Evolutionary conservation across 148 eudicot species (phyloP).

Genomic region (Rhododendron williamsianum): DNA sequence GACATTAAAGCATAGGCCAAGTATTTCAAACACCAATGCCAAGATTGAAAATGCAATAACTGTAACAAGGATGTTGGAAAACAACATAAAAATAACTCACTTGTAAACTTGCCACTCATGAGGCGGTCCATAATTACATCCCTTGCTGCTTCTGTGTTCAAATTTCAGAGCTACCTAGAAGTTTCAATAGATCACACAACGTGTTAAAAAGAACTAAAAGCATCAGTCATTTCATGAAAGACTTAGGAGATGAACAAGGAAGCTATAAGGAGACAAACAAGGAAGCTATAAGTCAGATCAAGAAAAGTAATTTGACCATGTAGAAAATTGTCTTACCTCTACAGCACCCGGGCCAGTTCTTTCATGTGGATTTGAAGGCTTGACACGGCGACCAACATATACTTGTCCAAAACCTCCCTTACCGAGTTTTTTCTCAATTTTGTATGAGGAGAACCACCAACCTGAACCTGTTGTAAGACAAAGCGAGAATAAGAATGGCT

Average conservation of each 20-base stretch:
- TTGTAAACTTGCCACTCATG: constrained; percentile 95
- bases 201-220: background rate
- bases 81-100: constrained; percentile 35
- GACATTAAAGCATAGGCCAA: constrained; percentile 4
- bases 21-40: background rate
- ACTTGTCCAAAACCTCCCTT: constrained; percentile 98
- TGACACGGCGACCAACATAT: constrained; percentile 68
- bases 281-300: no score
- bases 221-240: background rate
- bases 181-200: background rate
- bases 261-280: no score
- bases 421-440: constrained; percentile 65
- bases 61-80: background rate
- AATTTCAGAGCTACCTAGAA: constrained; percentile 79
- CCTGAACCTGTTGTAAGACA: constrained; percentile 52
- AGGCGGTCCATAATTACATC: constrained; percentile 91
- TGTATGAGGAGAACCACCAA: constrained; percentile 74
- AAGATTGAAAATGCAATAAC: background rate
- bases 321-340: constrained; percentile 43
- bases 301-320: background rate
- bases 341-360: constrained; percentile 64
- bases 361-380: constrained; percentile 49
- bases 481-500: background rate
- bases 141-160: constrained; percentile 86
- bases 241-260: no score